A percentile compares a stretch with the other conserved stretches of the same genome.
Evolutionary conservation across 345 rosid genomes (phyloP).

Genomic region (Cardamine chenopodiifolia): DNA sequence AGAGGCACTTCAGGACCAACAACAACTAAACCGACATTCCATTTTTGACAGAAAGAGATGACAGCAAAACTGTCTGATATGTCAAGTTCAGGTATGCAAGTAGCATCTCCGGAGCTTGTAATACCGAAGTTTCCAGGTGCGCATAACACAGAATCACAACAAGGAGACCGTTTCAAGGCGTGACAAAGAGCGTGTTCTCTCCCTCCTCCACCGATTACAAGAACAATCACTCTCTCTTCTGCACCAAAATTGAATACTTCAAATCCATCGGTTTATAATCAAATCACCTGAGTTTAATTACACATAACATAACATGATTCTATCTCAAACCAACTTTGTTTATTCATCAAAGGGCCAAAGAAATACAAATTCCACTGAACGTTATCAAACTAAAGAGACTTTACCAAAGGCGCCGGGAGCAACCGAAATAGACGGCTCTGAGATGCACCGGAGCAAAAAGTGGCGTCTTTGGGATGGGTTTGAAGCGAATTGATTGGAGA

Average conservation of each 20-base stretch:
- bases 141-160: slow-evolving; percentile 75
- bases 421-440: slow-evolving; percentile 33
- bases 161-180: slow-evolving; percentile 74
- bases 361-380: background rate
- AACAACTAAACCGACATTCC: slow-evolving; percentile 76
- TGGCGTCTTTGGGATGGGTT: slow-evolving; percentile 18
- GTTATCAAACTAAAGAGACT: background rate
- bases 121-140: slow-evolving; percentile 97
- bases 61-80: slow-evolving; percentile 66
- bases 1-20: slow-evolving; percentile 96
- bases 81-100: slow-evolving; percentile 74
- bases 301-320: background rate
- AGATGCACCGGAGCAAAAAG: slow-evolving; percentile 36
- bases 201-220: slow-evolving; percentile 98
- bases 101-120: slow-evolving; percentile 76
- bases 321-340: background rate
- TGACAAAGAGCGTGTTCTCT: slow-evolving; percentile 93
- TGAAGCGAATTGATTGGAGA: slow-evolving; percentile 15
- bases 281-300: background rate
- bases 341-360: background rate
- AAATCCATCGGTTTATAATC: background rate
- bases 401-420: slow-evolving; percentile 42
- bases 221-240: slow-evolving; percentile 66
- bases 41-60: slow-evolving; percentile 64
- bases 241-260: slow-evolving; percentile 28